Evolutionary conservation across 108 stramenopile genomes (phyloP), one percentile per base, ranked within the genome.

Genomic region (Seminavis robusta): DNA sequence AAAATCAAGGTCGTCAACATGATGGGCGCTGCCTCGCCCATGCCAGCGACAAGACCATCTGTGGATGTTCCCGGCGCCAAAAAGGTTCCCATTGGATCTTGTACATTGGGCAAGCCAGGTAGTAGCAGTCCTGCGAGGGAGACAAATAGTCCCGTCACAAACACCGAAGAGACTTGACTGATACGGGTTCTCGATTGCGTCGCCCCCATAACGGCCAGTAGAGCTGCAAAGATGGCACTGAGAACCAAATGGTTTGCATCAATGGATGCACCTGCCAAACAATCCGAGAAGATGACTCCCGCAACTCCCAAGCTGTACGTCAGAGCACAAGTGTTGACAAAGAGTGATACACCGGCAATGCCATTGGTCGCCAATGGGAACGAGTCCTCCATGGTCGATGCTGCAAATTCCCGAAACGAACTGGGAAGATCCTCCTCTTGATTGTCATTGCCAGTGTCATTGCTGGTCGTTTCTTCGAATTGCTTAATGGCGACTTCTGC

Each of bases 331-430:
- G 69, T 62, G 40, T 83, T 83, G 38, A 74, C 63, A n/a, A 80
- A 48, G 0, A 83, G 47, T 5, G 72, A 74, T 15, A 68, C 52
- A 25, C 52, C 61, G 10, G 75, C 67, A 21, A 79, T 69, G 27
- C 50, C 33, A 29, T 54, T 71, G 4, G 77, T 71, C 7, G 74
- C 73, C 1, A 49, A 24, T 3, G 34, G 34, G n/a, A 31, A 20
- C 0, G 9, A 10, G 36, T 11, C 39, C 24, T 44, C 19, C 52
- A 80, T 30, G 2, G 74, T 79, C 2, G 56, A 67, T 47, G 82
- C 78, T 2, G 81, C 80, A 61, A 86, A 82, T 23, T 79, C 84
- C 47, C 82, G 80, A 62, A 86, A 82, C 5, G 73, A 74, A 8
- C 63, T 45, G 0, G 84, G 80, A 29, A 59, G 56, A 31, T 67